phyloP scores from a whole-genome alignment of 2,329 filamentous ascomycete genomes.

The Leptographium procerum region DNA sequence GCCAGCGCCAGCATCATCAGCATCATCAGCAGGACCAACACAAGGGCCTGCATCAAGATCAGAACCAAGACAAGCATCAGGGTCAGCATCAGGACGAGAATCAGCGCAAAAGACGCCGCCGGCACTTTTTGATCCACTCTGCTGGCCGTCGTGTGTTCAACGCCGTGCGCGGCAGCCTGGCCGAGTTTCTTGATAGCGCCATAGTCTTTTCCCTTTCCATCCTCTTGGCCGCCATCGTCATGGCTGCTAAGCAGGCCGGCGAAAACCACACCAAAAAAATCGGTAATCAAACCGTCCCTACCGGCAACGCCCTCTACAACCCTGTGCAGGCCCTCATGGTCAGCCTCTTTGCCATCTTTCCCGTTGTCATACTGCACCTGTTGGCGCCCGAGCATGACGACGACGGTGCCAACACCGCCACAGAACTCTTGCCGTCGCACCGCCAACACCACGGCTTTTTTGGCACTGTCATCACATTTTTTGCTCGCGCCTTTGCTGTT shows the following conservation, averaged over 20 bases:
- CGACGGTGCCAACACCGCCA: not conserved
- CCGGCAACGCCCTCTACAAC: slow-evolving; percentile 12
- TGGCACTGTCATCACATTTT: not conserved
- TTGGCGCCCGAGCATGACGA: slow-evolving; percentile 5
- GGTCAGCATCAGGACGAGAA: not conserved
- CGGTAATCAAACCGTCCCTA: slow-evolving; percentile 4
- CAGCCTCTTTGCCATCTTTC: slow-evolving; percentile 6
- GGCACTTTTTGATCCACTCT: not conserved
- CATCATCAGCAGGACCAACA: not conserved
- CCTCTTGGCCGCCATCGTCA: slow-evolving; percentile 11
- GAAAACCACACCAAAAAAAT: not conserved
- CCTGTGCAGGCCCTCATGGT: slow-evolving; percentile 11
- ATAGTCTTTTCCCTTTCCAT: slow-evolving; percentile 11
- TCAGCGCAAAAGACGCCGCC: too few species aligned
- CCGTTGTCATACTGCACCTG: slow-evolving; percentile 9
- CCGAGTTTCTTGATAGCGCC: slow-evolving; percentile 13
- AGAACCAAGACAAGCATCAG: not conserved
- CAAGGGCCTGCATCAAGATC: not conserved
- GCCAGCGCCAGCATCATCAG: not conserved
- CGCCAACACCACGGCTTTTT: not conserved
- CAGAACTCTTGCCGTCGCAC: not conserved
- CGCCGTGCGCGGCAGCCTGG: slow-evolving; percentile 15
- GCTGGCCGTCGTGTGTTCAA: slow-evolving; percentile 14
- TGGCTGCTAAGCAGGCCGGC: slow-evolving; percentile 1
- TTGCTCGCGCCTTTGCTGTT: too few species aligned